A percentile compares a stretch with the other conserved stretches of the same genome.
Evolutionary conservation across 139 green algal species (phyloP).

Genomic region (Desmodesmus armatus): DNA sequence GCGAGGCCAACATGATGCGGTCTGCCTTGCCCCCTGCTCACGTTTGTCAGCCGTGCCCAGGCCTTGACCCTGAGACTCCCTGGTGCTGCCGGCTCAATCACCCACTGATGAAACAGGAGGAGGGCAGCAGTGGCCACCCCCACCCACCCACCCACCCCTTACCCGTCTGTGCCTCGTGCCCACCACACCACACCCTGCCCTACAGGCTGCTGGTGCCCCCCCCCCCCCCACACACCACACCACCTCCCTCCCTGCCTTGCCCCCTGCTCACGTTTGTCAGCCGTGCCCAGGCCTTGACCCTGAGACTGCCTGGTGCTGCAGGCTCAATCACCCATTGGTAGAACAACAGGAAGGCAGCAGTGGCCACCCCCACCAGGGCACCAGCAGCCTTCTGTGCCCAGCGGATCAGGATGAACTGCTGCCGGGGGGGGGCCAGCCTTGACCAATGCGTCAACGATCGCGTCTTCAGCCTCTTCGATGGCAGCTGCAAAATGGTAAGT

Average conservation of each 20-base stretch:
- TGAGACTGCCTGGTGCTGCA: constrained; percentile 66
- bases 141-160: constrained; percentile 59
- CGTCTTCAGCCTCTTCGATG: no score
- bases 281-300: constrained; percentile 68
- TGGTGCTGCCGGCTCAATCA: constrained; percentile 84
- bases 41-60: constrained; percentile 66
- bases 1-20: no score
- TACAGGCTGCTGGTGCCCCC: no score
- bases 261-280: constrained; percentile 55
- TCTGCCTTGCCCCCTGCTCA: no score
- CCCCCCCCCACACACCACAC: no score
- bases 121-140: constrained; percentile 73
- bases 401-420: constrained; percentile 47
- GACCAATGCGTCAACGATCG: no score
- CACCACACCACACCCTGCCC: not conserved
- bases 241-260: not conserved
- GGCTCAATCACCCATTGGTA: constrained; percentile 90
- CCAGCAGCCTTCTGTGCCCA: constrained; percentile 72
- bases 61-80: constrained; percentile 63
- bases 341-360: constrained; percentile 76
- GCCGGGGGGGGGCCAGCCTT: constrained; percentile 11
- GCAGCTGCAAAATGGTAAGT: no score
- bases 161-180: no score
- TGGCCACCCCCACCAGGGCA: constrained; percentile 68
- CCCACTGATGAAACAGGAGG: constrained; percentile 83